Evolutionary conservation across 73 alveolate genomes (phyloP), one percentile per base, ranked within the genome.

Genomic region (Uronychia setigera): DNA sequence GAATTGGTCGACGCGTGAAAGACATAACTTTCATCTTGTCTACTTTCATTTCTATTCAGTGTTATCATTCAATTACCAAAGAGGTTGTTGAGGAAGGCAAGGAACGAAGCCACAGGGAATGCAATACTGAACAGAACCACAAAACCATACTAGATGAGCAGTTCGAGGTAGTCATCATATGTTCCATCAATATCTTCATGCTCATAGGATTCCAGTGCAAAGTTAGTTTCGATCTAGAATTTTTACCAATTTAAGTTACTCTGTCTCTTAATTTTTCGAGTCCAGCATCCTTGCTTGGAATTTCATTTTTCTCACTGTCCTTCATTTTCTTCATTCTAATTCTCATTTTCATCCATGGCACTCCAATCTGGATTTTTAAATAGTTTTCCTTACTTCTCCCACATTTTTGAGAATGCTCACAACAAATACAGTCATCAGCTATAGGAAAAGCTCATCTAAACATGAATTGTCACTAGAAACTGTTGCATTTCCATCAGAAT

Each of bases 51-150:
- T 94, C 98, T 19, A 93, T 27, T n/a, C n/a, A n/a, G n/a, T n/a
- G n/a, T n/a, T n/a, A n/a, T n/a, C n/a, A n/a, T n/a, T n/a, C n/a
- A n/a, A n/a, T n/a, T n/a, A n/a, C n/a, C n/a, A n/a, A n/a, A n/a
- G 26, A 93, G 67, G 80, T 93, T 94, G 31, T 86, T 88, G 33
- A 94, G 25, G 57, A 94, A 81, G 19, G 96, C 95, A 26, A 94
- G 78, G 32, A 92, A 74, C 9, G 96, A 95, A 9, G 94, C 95
- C 0, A 93, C 78, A 0, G 98, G 97, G 77, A 94, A 94, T 0
- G 97, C 96, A 58, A 94, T 80, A 28, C 96, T 94, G 84, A 95
- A 95, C n/a, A 95, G 91, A 13, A 94, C 84, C 29, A 95, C 86
- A 76, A 93, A 95, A 1, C 98, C 98, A 35, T 78, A 83, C 76